Evolutionary conservation across 768 basidiomycete species (phyloP).

Genomic region (Chalciporus piperatus): DNA sequence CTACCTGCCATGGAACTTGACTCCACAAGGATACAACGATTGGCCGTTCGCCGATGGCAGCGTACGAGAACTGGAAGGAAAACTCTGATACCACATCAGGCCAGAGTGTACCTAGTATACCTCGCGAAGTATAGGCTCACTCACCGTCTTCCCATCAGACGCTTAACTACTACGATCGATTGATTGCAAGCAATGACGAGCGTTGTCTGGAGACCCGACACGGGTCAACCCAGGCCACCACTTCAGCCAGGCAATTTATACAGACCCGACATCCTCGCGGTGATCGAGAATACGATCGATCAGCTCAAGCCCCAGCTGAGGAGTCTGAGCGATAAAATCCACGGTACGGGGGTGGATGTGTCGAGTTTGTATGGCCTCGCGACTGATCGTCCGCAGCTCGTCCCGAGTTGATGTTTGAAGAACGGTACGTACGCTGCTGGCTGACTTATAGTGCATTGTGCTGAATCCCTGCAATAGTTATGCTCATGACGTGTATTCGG

Average conservation of each 20-base stretch:
- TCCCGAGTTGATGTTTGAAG: constrained; percentile 68
- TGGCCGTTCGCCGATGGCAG: constrained; percentile 21
- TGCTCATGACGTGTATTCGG: constrained; percentile 68
- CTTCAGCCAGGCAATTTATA: constrained; percentile 38
- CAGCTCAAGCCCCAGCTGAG: constrained; percentile 55
- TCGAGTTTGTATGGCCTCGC: not conserved
- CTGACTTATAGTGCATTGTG: not conserved
- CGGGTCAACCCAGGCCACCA: constrained; percentile 20
- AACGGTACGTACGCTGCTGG: constrained; percentile 44
- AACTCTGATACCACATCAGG: too few species aligned
- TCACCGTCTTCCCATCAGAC: too few species aligned
- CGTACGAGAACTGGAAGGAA: too few species aligned
- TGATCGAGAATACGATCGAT: constrained; percentile 55
- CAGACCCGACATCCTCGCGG: constrained; percentile 56
- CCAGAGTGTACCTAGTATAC: too few species aligned
- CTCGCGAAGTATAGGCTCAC: too few species aligned
- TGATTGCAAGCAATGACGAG: constrained; percentile 13
- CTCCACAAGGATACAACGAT: constrained; percentile 29
- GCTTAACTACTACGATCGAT: too few species aligned
- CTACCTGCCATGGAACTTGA: constrained; percentile 23
- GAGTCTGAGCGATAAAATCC: constrained; percentile 68
- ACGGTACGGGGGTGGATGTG: constrained; percentile 39
- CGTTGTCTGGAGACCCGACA: constrained; percentile 42
- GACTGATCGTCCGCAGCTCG: constrained; percentile 44
- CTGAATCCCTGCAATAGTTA: constrained; percentile 39